Evolutionary conservation across 2,329 filamentous ascomycete genomes (phyloP).

Genomic region (Ascochyta lentis): DNA sequence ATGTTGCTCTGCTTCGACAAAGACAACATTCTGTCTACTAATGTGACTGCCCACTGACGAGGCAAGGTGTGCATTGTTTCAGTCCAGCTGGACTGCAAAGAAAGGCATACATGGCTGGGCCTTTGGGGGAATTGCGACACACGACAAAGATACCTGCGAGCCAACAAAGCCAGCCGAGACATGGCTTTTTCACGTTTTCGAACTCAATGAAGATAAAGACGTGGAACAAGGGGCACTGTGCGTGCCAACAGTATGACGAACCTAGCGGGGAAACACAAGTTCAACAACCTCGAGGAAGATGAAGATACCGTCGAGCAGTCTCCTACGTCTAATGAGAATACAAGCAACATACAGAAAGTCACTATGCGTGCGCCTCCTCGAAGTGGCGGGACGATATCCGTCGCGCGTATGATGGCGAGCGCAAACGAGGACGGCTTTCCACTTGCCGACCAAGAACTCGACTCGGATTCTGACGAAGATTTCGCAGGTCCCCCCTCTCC

Average conservation of each 20-base stretch:
- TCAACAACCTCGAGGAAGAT: not conserved
- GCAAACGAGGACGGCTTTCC: not conserved
- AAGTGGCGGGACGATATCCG: constrained; percentile 1
- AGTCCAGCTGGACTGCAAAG: not conserved
- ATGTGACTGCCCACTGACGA: too few species aligned
- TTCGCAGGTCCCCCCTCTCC: not conserved
- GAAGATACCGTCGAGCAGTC: not conserved
- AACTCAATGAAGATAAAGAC: not conserved
- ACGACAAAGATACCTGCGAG: constrained; percentile 5
- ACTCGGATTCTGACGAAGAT: not conserved
- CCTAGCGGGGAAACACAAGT: not conserved
- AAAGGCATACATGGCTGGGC: constrained; percentile 10
- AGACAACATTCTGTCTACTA: too few species aligned
- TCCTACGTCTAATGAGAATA: too few species aligned
- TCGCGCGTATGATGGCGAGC: constrained; percentile 10
- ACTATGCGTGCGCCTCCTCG: not conserved
- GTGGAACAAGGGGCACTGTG: constrained; percentile 4
- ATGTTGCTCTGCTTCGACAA: too few species aligned
- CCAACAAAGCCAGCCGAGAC: constrained; percentile 9
- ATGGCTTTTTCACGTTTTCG: constrained; percentile 5
- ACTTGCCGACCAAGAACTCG: not conserved
- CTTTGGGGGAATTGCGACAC: not conserved
- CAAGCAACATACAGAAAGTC: not conserved
- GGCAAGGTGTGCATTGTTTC: not conserved
- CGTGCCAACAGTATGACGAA: not conserved